Base-by-base conservation (phyloP, 2,329 filamentous ascomycete species). In the Ophiostoma ulmi region DNA sequence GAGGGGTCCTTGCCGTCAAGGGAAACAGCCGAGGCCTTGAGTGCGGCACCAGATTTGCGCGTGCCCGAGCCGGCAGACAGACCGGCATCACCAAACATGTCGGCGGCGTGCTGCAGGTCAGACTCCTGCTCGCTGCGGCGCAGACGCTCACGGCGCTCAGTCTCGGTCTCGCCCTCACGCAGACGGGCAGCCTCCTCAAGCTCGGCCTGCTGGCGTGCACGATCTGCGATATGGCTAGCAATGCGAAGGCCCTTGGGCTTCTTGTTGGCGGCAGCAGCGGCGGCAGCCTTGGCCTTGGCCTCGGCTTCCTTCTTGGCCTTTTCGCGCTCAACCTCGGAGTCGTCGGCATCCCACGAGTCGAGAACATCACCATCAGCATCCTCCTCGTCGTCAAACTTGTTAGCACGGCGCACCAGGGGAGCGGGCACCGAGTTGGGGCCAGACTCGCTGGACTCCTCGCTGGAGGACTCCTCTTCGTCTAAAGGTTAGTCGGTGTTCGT, bases 331-430 rank as follows among this genome's bases (percentile, higher is more conserved):
- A 90, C 94, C 77, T 99, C 95, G 73, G 93, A 97, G 83, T 99
- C 95, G 78, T 98, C 95, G 75, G 92, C 94, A 77, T 98, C 94
- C 95, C 95, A 99, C 44, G 92, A 94, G 72, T 99, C 95, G 78
- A 97, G 87, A 71, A 98, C 94, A 81, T 96, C 92, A 76, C 84
- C 85, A 75, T 91, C 89, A 44, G 94, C 89, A 70, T 85, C 90
- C 80, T 97, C 94, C 79, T 98, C 94, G 76, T 98, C 94, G 76
- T 95, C 93, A 78, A 97, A 97, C 83, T 95, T 93, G 74, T 72
- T 81, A 73, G 79, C 63, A 20, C 74, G 81, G 73, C 84, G 82
- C 74, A 84, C 82, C 69, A 77, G 76, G 71, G 78, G 79, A 67
- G 79, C 75, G 2, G 80, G 78, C 39, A 83, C 79, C 17, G 83